These are phyloP conservation scores for Ascochyta pisi DNA, from an alignment of 2,329 filamentous ascomycete genomes.

Conservation along the genomic window DNA sequence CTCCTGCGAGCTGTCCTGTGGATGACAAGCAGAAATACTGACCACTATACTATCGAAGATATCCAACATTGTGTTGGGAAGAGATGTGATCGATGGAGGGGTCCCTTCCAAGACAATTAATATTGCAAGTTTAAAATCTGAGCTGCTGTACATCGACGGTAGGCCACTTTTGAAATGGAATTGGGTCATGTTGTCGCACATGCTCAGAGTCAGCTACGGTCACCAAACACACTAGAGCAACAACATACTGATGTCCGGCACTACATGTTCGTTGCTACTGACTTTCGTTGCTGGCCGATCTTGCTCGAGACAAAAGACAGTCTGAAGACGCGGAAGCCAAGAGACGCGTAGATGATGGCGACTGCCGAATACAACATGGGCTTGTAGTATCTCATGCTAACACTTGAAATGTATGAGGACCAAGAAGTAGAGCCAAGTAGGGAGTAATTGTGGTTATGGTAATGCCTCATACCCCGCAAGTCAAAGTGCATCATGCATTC, in stretches of 20 bases:
- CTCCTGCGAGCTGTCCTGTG: constrained; percentile 13
- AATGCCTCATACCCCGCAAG: constrained; percentile 12
- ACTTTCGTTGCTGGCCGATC: constrained; percentile 1
- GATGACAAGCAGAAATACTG: constrained; percentile 21
- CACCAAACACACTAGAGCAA: too few species aligned
- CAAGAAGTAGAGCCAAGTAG: background rate
- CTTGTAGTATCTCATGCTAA: constrained; percentile 25
- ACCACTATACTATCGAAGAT: constrained; percentile 22
- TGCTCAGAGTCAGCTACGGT: too few species aligned
- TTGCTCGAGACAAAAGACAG: constrained; percentile 19
- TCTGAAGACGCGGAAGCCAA: constrained; percentile 26
- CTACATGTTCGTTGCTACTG: background rate
- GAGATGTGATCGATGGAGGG: constrained; percentile 3
- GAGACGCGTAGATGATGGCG: constrained; percentile 25
- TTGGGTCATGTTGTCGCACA: too few species aligned
- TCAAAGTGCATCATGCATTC: constrained; percentile 1
- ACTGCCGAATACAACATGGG: constrained; percentile 26
- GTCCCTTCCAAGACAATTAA: too few species aligned
- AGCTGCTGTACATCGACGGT: too few species aligned
- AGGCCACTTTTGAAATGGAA: too few species aligned
- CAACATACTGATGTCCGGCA: background rate
- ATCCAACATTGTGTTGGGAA: constrained; percentile 14
- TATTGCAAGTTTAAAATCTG: too few species aligned
- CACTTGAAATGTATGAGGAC: background rate
- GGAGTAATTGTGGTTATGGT: background rate